A percentile compares a stretch with the other conserved stretches of the same genome.
Evolutionary conservation across 228 moss, liverwort and hornwort species (phyloP).

Genomic region (Sphagnum magellanicum): DNA sequence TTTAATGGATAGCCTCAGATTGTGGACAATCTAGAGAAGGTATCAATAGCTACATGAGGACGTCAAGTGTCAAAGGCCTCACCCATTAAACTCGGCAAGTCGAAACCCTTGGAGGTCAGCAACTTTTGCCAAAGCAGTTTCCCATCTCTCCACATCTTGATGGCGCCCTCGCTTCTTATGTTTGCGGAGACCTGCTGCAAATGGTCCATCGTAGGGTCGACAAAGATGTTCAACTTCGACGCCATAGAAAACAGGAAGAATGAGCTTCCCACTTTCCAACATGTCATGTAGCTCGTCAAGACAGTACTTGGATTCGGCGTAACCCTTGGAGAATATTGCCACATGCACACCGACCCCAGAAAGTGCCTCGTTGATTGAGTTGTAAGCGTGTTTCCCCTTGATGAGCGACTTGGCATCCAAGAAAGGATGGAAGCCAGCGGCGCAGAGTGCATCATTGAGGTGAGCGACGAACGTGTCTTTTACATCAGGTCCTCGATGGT

Average conservation of each 20-base stretch:
- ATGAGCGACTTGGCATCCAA: conserved; percentile 1
- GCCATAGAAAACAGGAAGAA: conserved; percentile 7
- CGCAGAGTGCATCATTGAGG: conserved; percentile 7
- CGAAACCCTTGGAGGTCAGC: conserved; percentile 4
- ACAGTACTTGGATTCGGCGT: background rate
- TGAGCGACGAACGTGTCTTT: conserved; percentile 5
- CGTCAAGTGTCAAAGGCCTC: no score
- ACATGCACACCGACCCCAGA: background rate
- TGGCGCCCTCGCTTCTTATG: conserved; percentile 4
- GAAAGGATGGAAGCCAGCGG: conserved; percentile 5
- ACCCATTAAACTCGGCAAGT: conserved; percentile 3
- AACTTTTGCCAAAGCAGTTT: background rate
- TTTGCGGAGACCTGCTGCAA: conserved; percentile 2
- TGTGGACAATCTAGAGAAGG: no score
- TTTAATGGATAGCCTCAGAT: no score
- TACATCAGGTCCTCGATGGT: conserved; percentile 13
- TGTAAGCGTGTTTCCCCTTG: background rate
- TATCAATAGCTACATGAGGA: no score
- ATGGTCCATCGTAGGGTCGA: background rate
- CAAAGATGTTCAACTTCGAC: conserved; percentile 7
- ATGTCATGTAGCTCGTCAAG: conserved; percentile 4
- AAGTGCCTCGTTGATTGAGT: conserved; percentile 1
- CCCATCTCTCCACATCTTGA: conserved; percentile 7
- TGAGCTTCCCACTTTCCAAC: conserved; percentile 4
- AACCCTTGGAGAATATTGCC: conserved; percentile 6